Base-by-base conservation (phyloP, 1,139 yeast species). In the Sugiyamaella paludigena region DNA sequence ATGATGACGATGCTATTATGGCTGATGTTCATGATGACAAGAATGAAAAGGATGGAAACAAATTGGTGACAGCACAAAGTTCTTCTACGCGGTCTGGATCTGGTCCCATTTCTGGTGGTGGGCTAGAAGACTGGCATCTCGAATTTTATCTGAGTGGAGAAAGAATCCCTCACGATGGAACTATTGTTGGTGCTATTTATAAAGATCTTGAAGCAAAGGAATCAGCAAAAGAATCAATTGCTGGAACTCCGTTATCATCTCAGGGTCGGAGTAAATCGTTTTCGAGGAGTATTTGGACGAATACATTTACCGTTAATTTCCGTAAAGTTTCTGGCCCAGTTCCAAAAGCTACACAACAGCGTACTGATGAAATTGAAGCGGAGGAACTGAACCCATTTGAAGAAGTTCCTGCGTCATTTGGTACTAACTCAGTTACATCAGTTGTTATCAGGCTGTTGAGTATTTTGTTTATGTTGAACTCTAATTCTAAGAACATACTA, bases 131-230 rank as follows among this genome's bases (percentile, higher is more conserved):
- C 7, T 77, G 74, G 70, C 68, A 74, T 49, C 69, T 84, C 46
- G 87, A 84, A 55, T 89, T 89, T 62, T 70, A 72, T 6, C 69
- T 84, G 24, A 76, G 82, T 54, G 89, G 79, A 11, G 81, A 81
- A 53, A 72, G 70, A 0, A 74, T 88, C 19, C 84, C 91, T 1
- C 72, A 73, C 32, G 89, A 83, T 50, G 80, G 87, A 2, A 87
- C 96, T 0, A 77, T 91, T 2, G 85, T 83, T 66, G 95, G 95
- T 4, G 95, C 92, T 0, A 72, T 87, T 7, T 83, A 81, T 63
- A 75, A 80, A 47, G 71, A 80, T 11, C 65, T 77, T 15, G 80
- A 79, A 59, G 34, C 50, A 12, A 45, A 46, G 28, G 48, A 48
- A 12, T 13, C 24, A 29, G 34, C 35, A 19, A 26, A 11, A 27